Base-by-base conservation (phyloP, 768 basidiomycete genomes). In the Russula ochroleuca region DNA sequence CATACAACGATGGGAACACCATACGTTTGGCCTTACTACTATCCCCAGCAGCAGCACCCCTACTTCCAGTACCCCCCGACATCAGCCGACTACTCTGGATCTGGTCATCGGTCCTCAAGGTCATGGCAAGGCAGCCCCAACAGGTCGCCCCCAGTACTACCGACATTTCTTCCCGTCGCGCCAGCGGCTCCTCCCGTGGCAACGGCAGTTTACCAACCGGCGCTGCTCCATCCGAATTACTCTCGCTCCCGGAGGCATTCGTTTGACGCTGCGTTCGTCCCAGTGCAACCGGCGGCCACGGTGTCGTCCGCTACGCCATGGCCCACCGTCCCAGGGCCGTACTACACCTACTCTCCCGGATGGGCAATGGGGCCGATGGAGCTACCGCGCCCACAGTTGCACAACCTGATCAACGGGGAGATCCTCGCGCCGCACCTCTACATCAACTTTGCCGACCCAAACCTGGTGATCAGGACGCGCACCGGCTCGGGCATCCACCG, bases 331-430 rank as follows among this genome's bases (percentile, higher is more conserved):
- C 59, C 64, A 4, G 65, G 52, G 5, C 64, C 60, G 2, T 61
- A 67, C 21, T 68, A 37, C 38, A 59, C 59, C 38, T 66, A 64
- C 40, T 49, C 61, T 1, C 54, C 64, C 10, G 54, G 64, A 0
- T 66, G 62, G 62, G 21, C 23, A 17, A 15, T 25, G n/a, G 21
- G 17, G 17, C 25, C 66, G 15, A 15, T 45, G 19, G 55, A 63
- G 11, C 66, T 68, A n/a, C 66, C 68, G 25, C 66, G n/a, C 23
- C 66, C 68, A 2, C 57, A 60, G 53, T 35, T 68, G 2, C 65
- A 68, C 49, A 60, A 63, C 45, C 45, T 68, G 10, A 45, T 68
- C 49, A 64, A 68, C 50, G 68, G 68, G n/a, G 66, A 60, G 10
- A 49, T 62, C 38, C 2, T 53, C 56, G 51, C 66, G 9, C 62